These are phyloP conservation scores for Cladophialophora psammophila DNA, from an alignment of 2,329 filamentous ascomycete genomes.

Conservation along the genomic window DNA sequence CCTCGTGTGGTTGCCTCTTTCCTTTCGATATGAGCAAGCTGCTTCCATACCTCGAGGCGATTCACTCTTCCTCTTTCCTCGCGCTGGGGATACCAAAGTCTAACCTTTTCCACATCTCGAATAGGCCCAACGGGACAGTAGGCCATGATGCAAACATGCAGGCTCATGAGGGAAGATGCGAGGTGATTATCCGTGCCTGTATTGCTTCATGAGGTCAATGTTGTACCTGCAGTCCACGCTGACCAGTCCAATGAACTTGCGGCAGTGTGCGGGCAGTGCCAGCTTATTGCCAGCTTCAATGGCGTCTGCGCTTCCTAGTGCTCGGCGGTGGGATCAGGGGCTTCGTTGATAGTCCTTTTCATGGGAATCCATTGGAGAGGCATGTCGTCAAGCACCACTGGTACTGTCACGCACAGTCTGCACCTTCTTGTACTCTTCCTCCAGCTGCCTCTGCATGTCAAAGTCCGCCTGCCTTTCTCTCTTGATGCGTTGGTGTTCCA, in stretches of 20 bases:
- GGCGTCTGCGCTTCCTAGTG: neutral
- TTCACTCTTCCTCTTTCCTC: neutral
- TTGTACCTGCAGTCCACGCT: neutral
- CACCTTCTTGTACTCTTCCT: constrained; percentile 87
- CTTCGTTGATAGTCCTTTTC: neutral
- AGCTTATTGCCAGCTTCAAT: neutral
- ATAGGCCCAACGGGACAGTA: neutral
- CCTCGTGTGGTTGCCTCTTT: neutral
- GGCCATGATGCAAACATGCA: neutral
- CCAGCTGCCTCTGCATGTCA: constrained; percentile 83
- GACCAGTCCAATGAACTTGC: neutral
- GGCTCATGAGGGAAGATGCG: neutral
- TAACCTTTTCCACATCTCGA: neutral
- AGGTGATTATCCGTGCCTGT: neutral
- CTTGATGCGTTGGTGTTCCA: constrained; percentile 92
- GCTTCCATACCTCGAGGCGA: neutral
- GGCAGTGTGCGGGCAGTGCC: neutral
- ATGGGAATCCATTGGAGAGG: neutral
- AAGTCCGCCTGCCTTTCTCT: constrained; percentile 92
- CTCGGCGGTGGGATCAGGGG: neutral
- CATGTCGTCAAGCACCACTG: constrained; percentile 25
- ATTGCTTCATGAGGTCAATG: neutral
- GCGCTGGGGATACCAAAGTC: neutral
- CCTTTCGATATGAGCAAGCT: neutral
- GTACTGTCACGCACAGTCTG: constrained; percentile 69